Evolutionary conservation across 345 rosid species (phyloP).

Genomic region (Orychophragmus violaceus): DNA sequence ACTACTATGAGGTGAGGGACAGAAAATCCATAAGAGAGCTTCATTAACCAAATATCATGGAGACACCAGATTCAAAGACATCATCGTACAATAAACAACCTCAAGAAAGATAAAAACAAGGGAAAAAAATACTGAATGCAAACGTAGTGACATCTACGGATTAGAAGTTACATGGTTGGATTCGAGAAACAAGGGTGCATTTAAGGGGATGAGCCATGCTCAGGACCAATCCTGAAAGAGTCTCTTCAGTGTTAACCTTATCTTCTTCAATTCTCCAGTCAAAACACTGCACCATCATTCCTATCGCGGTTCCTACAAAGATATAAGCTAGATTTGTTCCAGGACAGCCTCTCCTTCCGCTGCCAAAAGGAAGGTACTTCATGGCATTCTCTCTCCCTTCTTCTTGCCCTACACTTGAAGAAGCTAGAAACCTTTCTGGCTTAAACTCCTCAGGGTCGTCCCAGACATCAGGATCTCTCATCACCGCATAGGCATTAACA

Average conservation of each 20-base stretch:
- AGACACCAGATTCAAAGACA: too few species aligned
- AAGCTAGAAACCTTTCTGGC: conserved; percentile 20
- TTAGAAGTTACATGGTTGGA: too few species aligned
- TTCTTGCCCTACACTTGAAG: neutral
- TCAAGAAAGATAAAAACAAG: too few species aligned
- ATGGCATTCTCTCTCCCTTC: neutral
- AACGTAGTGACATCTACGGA: too few species aligned
- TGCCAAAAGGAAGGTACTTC: conserved; percentile 41
- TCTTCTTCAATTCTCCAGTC: neutral
- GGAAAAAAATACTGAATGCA: too few species aligned
- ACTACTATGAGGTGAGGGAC: too few species aligned
- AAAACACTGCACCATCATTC: neutral
- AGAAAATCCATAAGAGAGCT: too few species aligned
- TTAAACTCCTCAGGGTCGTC: conserved; percentile 42
- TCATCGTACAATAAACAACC: too few species aligned
- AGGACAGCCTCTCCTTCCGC: conserved; percentile 61
- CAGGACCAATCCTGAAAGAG: neutral
- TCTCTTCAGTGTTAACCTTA: neutral
- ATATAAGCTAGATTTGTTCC: conserved; percentile 39
- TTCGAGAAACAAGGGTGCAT: neutral
- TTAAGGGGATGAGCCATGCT: neutral
- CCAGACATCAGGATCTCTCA: conserved; percentile 42
- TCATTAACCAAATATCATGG: too few species aligned
- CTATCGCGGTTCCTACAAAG: neutral
- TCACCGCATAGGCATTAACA: conserved; percentile 42